A percentile compares a stretch with the other conserved stretches of the same genome.
Evolutionary conservation across 2,329 filamentous ascomycete species (phyloP).

Genomic region (Amylocarpus encephaloides): DNA sequence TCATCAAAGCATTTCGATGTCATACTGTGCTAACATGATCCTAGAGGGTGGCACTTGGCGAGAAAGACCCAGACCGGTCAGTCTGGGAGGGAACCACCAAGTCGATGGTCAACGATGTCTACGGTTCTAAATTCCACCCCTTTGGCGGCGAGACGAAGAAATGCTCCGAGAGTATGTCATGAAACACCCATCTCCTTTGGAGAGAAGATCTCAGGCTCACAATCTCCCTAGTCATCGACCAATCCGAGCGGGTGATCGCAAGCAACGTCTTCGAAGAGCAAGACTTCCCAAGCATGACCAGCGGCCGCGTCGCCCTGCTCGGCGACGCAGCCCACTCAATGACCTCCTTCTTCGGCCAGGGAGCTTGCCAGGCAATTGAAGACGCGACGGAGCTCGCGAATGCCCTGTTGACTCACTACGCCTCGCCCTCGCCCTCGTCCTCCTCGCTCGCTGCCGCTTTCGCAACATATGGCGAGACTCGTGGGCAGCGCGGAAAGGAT

Average conservation of each 20-base stretch:
- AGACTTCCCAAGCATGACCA: conserved; percentile 3
- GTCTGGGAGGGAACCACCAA: conserved; percentile 2
- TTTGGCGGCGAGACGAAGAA: background rate
- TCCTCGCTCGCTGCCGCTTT: background rate
- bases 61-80: conserved; percentile 1
- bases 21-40: background rate
- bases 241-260: conserved; percentile 1
- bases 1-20: background rate
- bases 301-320: background rate
- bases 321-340: conserved; percentile 1
- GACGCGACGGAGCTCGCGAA: conserved; percentile 1
- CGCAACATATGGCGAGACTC: background rate
- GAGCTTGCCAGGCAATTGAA: conserved; percentile 1
- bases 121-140: background rate
- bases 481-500: background rate
- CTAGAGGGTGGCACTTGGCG: background rate
- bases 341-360: conserved; percentile 3
- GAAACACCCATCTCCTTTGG: background rate
- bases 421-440: background rate
- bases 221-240: background rate
- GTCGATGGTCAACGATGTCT: conserved; percentile 1
- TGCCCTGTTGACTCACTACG: background rate
- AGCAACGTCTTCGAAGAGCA: conserved; percentile 4
- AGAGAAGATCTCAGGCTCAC: no score
- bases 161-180: background rate